Percentiles rank a stretch among this genome's conserved stretches.
Evolutionary conservation across 208 protist species (phyloP).

Genomic region (Acanthamoeba rhysodes): DNA sequence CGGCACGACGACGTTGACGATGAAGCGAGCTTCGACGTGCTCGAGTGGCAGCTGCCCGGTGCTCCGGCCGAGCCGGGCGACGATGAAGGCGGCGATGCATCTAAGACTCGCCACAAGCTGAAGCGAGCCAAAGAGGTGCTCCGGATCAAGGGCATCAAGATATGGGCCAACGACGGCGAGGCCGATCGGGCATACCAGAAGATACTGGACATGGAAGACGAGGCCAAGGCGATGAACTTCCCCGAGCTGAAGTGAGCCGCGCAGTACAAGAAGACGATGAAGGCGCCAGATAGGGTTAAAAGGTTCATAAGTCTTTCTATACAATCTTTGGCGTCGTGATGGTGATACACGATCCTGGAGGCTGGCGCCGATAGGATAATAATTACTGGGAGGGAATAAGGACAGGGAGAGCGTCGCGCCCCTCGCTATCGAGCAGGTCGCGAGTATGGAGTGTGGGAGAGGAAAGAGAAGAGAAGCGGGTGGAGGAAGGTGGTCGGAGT

Average conservation of each 20-base stretch:
- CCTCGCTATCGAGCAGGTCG: background rate
- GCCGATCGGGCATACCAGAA: background rate
- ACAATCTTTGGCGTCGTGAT: background rate
- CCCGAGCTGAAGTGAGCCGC: background rate
- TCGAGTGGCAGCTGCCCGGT: background rate
- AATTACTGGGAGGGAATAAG: too few relatives aligned
- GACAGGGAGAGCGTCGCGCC: too few relatives aligned
- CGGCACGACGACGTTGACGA: background rate
- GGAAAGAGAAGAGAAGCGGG: too few relatives aligned
- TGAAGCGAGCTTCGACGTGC: background rate
- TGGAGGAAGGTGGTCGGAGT: too few relatives aligned
- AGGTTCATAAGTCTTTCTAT: background rate
- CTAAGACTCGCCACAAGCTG: background rate
- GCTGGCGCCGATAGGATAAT: background rate
- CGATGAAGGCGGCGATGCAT: background rate
- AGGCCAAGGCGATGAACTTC: background rate
- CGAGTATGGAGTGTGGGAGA: too few relatives aligned
- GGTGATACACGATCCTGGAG: too few relatives aligned
- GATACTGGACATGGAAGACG: background rate
- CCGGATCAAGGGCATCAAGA: background rate
- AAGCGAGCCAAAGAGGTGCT: background rate
- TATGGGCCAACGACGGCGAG: background rate
- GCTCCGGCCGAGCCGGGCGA: background rate
- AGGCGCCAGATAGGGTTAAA: background rate
- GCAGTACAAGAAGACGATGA: background rate